Evolutionary conservation across 2,329 filamentous ascomycete species (phyloP), one percentile per base, ranked within the genome.

Genomic region (Aspergillus sp.): DNA sequence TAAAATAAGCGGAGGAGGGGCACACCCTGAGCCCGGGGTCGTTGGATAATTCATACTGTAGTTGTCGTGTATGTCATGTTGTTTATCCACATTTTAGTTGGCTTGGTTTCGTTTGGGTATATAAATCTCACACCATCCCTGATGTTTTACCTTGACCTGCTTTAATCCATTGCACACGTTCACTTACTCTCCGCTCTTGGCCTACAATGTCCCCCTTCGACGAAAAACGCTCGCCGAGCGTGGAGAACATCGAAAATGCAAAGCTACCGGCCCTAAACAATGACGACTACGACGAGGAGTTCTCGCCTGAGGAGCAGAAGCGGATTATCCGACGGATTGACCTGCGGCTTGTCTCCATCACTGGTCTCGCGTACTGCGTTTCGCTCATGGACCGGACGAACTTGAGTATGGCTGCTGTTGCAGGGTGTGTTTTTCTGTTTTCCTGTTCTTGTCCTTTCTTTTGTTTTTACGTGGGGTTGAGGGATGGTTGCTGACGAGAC

Each of bases 331-430:
- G 82, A 59, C 84, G 85, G 15, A 79, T 95, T 63, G 91, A 96
- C 71, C 77, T 79, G 37, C 84, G 87, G 1, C 76, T 90, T 4
- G 83, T 89, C 47, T 69, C 82, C 5, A 86, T 82, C 0, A 83
- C 86, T 5, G 87, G 87, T 19, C 70, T 82, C 62, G 82, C 91
- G 76, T 93, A 93, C 73, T 90, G 88, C 70, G 81, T 90, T 66
- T 88, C 84, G 61, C 76, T 93, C 58, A 90, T 93, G 86, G 90
- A 95, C 70, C 81, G 90, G 39, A 91, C 88, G 4, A 93, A 93
- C 72, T 76, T 93, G 70, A 79, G 35, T 80, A 31, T 85, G 31
- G 90, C 89, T 46, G 84, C 84, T 51, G 88, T 93, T 70, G 90
- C 90, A 19, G 90, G 82, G 81, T 82, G 67, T n/a, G 55, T 23